A percentile compares a stretch with the other conserved stretches of the same genome.
Evolutionary conservation across 805 yeast genomes (phyloP).

Genomic region (Kluyveromyces nonfermentans): DNA sequence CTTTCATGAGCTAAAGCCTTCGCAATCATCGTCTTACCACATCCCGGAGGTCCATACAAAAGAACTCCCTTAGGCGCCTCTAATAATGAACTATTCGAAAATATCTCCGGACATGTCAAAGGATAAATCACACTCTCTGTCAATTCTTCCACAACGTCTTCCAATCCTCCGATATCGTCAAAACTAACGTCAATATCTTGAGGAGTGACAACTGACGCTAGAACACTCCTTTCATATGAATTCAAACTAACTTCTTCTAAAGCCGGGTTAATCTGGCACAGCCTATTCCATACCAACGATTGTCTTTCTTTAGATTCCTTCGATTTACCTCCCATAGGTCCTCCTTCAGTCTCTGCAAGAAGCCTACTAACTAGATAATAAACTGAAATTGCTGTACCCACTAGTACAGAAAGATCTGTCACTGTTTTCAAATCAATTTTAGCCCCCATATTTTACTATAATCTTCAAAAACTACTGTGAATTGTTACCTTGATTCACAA

Average conservation of each 20-base stretch:
- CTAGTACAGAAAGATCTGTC: conserved; percentile 40
- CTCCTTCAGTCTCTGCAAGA: conserved; percentile 35
- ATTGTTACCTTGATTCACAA: not conserved
- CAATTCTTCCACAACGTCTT: conserved; percentile 70
- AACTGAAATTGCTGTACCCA: conserved; percentile 61
- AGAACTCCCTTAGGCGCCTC: conserved; percentile 94
- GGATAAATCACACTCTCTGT: conserved; percentile 87
- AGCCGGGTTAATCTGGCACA: conserved; percentile 52
- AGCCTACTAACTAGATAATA: conserved; percentile 49
- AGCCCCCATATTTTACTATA: conserved; percentile 18
- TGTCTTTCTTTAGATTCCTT: conserved; percentile 56
- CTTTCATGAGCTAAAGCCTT: conserved; percentile 90
- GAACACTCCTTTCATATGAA: conserved; percentile 67
- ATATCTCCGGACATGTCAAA: conserved; percentile 64
- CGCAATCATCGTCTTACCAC: conserved; percentile 96
- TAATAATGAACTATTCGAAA: conserved; percentile 59
- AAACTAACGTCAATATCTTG: conserved; percentile 71
- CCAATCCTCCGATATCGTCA: conserved; percentile 83
- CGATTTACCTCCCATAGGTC: conserved; percentile 34
- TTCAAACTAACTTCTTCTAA: conserved; percentile 40
- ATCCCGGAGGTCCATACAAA: conserved; percentile 93
- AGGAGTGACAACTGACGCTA: conserved; percentile 75
- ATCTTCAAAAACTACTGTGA: not conserved
- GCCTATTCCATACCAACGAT: conserved; percentile 43
- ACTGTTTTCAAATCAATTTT: conserved; percentile 32